phyloP scores from a whole-genome alignment of 192 early-diverging fungal species.

The Entomortierella parvispora region DNA sequence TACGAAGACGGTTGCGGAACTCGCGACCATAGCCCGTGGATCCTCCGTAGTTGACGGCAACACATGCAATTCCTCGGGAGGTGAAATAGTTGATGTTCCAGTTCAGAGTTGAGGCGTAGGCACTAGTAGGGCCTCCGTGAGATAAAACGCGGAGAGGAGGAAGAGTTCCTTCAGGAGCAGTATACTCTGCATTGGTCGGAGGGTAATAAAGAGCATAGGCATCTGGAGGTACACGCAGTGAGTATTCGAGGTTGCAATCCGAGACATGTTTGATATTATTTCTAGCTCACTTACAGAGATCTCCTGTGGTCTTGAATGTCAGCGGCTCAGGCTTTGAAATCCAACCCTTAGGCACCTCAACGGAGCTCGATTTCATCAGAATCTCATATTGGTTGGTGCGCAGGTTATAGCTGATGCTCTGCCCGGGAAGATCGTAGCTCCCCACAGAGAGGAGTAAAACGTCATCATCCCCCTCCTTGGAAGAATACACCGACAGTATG shows the following conservation, averaged over 20 bases:
- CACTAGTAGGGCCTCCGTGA: conserved; percentile 79
- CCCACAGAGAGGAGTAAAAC: conserved; percentile 33
- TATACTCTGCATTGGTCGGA: conserved; percentile 69
- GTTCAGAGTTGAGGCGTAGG: conserved; percentile 51
- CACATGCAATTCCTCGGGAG: conserved; percentile 77
- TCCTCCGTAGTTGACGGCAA: conserved; percentile 84
- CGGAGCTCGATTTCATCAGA: conserved; percentile 37
- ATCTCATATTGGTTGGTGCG: conserved; percentile 35
- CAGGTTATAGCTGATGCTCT: conserved; percentile 38
- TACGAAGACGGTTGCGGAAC: conserved; percentile 76
- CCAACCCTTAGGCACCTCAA: conserved; percentile 51
- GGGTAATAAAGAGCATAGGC: conserved; percentile 71
- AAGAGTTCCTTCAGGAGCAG: conserved; percentile 57
- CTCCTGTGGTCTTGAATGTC: conserved; percentile 67
- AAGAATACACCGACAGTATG: conserved; percentile 23
- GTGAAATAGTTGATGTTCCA: conserved; percentile 78
- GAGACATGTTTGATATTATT: no score
- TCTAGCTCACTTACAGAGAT: conserved; percentile 11
- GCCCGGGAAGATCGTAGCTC: conserved; percentile 30
- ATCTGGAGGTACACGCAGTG: neutral
- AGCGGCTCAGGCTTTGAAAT: conserved; percentile 74
- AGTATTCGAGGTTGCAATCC: no score
- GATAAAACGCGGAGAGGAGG: conserved; percentile 76
- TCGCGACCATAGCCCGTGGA: conserved; percentile 78
- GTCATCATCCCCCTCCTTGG: conserved; percentile 31